phyloP scores from a whole-genome alignment of 1,284 basidiomycete genomes.

The Moesziomyces globuligerus region DNA sequence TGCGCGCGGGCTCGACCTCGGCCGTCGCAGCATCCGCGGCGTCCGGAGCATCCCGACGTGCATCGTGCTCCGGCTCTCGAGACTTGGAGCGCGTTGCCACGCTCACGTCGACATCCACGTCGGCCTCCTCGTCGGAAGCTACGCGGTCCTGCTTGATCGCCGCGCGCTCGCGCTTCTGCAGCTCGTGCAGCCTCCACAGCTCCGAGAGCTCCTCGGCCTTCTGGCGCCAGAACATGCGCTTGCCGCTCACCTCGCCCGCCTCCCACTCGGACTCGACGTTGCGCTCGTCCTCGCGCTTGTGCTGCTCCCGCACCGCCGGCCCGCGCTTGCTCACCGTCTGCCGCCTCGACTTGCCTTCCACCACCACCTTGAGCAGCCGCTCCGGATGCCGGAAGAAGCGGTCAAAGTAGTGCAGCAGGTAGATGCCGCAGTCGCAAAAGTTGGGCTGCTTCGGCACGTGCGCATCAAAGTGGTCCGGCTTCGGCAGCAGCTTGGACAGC shows the following conservation, averaged over 20 bases:
- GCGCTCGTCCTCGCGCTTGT: slow-evolving; percentile 2
- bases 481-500: slow-evolving; percentile 21
- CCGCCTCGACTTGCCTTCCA: slow-evolving; percentile 4
- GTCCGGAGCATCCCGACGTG: no score
- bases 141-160: slow-evolving; percentile 2
- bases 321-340: background rate
- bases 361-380: slow-evolving; percentile 25
- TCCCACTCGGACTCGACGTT: slow-evolving; percentile 26
- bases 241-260: slow-evolving; percentile 30
- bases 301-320: background rate
- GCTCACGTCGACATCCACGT: background rate
- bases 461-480: slow-evolving; percentile 44
- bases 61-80: background rate
- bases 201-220: slow-evolving; percentile 19
- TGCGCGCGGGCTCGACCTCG: no score
- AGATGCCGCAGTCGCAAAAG: slow-evolving; percentile 81
- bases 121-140: background rate
- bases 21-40: no score
- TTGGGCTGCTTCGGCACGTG: slow-evolving; percentile 78
- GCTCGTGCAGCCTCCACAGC: slow-evolving; percentile 20
- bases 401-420: slow-evolving; percentile 62
- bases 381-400: slow-evolving; percentile 60
- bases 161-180: slow-evolving; percentile 12
- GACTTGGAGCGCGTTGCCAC: slow-evolving; percentile 1
- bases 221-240: slow-evolving; percentile 30